Conservation (phyloP, 148 eudicot genomes). For the Silene uniflora region DNA sequence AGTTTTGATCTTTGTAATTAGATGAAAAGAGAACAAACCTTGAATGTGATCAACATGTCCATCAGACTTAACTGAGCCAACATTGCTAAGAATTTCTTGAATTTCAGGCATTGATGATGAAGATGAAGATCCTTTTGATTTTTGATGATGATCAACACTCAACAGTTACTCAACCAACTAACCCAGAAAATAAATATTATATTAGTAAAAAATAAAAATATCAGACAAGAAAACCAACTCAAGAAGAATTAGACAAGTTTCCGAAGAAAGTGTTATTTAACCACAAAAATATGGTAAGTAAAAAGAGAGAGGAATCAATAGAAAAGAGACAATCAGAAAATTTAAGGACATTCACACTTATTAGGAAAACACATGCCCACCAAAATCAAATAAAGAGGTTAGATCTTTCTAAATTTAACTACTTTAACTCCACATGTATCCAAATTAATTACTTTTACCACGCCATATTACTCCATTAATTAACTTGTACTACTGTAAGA, state of each 20-base stretch:
- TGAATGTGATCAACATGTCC: slow-evolving; percentile 26
- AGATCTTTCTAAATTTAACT: slow-evolving; percentile 18
- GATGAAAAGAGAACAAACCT: slow-evolving; percentile 32
- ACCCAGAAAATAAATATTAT: background rate
- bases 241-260: slow-evolving; percentile 24
- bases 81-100: slow-evolving; percentile 49
- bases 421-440: background rate
- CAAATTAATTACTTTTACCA: background rate
- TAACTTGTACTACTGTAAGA: too few relatives aligned
- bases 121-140: background rate
- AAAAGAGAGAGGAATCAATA: slow-evolving; percentile 11
- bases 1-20: background rate
- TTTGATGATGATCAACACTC: background rate
- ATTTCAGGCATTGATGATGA: slow-evolving; percentile 41
- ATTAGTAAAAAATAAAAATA: background rate
- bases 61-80: slow-evolving; percentile 1
- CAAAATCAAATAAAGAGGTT: background rate
- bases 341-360: slow-evolving; percentile 15
- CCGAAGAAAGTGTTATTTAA: slow-evolving; percentile 25
- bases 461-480: too few relatives aligned
- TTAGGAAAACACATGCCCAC: background rate
- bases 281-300: background rate
- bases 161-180: slow-evolving; percentile 7
- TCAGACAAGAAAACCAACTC: background rate
- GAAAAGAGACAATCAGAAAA: background rate